These are phyloP conservation scores for Paecilomyces variotii DNA, from an alignment of 2,329 filamentous ascomycete species.

Conservation along the genomic window DNA sequence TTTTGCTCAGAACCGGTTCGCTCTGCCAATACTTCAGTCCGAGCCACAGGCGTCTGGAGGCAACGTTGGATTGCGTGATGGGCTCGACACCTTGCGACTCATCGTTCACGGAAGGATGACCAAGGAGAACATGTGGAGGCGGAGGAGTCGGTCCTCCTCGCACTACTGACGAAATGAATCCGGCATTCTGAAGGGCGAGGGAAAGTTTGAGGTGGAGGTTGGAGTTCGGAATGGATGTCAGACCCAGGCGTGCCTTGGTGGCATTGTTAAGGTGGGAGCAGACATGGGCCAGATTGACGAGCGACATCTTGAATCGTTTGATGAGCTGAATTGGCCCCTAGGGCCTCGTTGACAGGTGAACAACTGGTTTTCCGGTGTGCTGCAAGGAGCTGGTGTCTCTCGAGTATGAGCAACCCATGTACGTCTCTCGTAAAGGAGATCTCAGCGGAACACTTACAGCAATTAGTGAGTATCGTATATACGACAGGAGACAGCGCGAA, in stretches of 20 bases:
- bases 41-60: conserved; percentile 71
- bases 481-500: neutral
- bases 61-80: conserved; percentile 63
- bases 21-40: conserved; percentile 86
- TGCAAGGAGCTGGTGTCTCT: conserved; percentile 1
- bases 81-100: conserved; percentile 36
- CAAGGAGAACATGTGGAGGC: conserved; percentile 44
- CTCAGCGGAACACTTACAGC: neutral
- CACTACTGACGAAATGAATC: conserved; percentile 73
- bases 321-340: conserved; percentile 13
- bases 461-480: neutral
- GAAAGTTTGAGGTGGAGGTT: conserved; percentile 71
- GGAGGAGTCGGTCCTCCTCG: conserved; percentile 59
- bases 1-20: conserved; percentile 63
- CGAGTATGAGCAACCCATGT: neutral
- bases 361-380: neutral
- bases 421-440: neutral
- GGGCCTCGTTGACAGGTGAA: conserved; percentile 3
- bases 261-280: conserved; percentile 91
- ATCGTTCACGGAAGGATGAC: conserved; percentile 37
- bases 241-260: conserved; percentile 68
- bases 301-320: conserved; percentile 49
- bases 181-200: conserved; percentile 71
- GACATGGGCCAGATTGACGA: conserved; percentile 67
- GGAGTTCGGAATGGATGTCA: conserved; percentile 73